Percentiles rank a stretch among this genome's conserved stretches.
Conservation (phyloP, 2,329 filamentous ascomycete species). For the Phialophora tarda region DNA sequence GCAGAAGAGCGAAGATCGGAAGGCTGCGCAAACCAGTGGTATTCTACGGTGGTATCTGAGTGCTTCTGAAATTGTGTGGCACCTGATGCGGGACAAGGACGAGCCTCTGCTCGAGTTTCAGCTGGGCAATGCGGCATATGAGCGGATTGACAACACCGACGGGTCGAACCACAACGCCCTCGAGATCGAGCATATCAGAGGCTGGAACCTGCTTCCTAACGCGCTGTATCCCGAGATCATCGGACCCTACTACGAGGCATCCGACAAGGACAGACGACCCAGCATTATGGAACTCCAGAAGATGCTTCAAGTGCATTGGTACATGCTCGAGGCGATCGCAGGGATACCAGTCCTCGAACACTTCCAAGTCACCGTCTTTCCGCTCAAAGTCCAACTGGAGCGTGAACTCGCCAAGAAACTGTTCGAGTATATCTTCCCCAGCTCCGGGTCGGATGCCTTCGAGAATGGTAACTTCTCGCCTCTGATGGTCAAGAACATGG, state of each 20-base stretch:
- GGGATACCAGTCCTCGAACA: conserved; percentile 97
- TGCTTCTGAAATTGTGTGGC: conserved; percentile 96
- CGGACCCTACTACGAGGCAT: conserved; percentile 77
- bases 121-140: conserved; percentile 86
- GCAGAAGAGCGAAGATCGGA: conserved; percentile 76
- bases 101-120: conserved; percentile 93
- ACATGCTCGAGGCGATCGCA: conserved; percentile 97
- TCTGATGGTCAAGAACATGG: conserved; percentile 59
- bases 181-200: conserved; percentile 84
- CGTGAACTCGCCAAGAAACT: conserved; percentile 88
- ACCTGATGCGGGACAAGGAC: conserved; percentile 83
- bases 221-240: conserved; percentile 97
- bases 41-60: conserved; percentile 90
- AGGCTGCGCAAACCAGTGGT: conserved; percentile 72
- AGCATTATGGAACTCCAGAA: conserved; percentile 51
- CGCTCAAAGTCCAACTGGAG: conserved; percentile 91
- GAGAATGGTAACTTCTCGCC: conserved; percentile 58
- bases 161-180: conserved; percentile 94
- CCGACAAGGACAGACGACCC: conserved; percentile 52
- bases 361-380: conserved; percentile 92
- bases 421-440: conserved; percentile 97
- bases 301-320: conserved; percentile 95
- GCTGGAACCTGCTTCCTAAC: conserved; percentile 86
- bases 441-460: conserved; percentile 65
- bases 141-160: conserved; percentile 94